Evolutionary conservation across 2,329 filamentous ascomycete species (phyloP), one percentile per base, ranked within the genome.

Genomic region (Trichophaea hybrida): DNA sequence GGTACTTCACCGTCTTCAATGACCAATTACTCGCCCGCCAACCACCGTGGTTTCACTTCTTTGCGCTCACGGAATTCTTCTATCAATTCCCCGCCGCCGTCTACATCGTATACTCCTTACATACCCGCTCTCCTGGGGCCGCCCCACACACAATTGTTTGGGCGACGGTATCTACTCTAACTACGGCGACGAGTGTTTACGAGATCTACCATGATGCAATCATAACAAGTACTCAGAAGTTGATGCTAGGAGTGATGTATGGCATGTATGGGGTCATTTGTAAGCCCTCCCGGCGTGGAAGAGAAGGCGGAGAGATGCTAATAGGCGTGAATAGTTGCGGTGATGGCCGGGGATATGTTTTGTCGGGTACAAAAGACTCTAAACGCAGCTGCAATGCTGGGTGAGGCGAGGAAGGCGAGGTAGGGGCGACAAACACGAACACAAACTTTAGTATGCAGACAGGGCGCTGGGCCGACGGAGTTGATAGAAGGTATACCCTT

Each of bases 81-180:
- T 61, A 64, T 43, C 59, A 64, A 57, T 44, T 66, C 5, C 64
- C 64, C 4, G 60, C 56, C 38, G 64, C 61, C 4, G 24, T 64
- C 4, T 66, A 62, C 60, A 54, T 59, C 34, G 43, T 64, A 31
- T 49, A 50, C 12, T 57, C 57, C 6, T 15, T 66, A 6, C 44
- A 43, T 10, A 56, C 49, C 5, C 17, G 13, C 12, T 31, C 37
- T 24, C 34, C 37, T 6, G 2, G 24, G 13, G 46, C 46, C 15
- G 52, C 58, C 4, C 54, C 44, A 38, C 60, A 59, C 8, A 40
- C 56, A 6, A 46, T 64, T 4, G 37, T 57, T 17, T 64, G 60
- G 54, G 50, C 50, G 15, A 31, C 49, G 1, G 37, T 60, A n/a
- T 49, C 49, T 2, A 17, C 55, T 6, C 12, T 62, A 1, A 65